Conservation (phyloP, 495 filamentous ascomycete genomes). For the Xylaria nigripes region DNA sequence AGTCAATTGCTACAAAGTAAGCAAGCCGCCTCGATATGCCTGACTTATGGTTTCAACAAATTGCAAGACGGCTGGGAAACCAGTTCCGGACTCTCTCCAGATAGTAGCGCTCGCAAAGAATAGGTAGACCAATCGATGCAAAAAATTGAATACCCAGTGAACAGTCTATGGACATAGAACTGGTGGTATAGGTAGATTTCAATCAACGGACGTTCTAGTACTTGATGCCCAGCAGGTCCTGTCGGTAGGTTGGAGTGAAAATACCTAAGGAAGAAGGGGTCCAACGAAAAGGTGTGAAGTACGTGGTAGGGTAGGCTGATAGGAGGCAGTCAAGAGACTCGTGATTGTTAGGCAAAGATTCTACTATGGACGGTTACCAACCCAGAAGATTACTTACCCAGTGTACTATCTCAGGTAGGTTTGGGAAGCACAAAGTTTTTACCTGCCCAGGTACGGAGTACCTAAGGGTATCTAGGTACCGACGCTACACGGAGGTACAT, state of each 20-base stretch:
- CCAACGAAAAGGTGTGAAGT: no score
- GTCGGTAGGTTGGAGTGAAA: no score
- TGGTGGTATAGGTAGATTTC: background rate
- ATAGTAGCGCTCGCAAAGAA: background rate
- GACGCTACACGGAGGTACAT: no score
- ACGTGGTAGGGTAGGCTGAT: background rate
- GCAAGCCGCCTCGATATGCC: background rate
- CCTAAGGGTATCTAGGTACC: no score
- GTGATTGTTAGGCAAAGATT: no score
- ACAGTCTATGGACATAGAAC: background rate
- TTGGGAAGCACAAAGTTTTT: conserved; percentile 2
- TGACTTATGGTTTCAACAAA: background rate
- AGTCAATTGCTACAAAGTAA: background rate
- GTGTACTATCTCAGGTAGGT: no score
- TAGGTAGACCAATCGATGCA: background rate
- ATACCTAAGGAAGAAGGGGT: no score
- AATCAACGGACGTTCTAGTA: background rate
- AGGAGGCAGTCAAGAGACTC: conserved; percentile 11
- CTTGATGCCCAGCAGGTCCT: background rate
- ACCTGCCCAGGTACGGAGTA: no score
- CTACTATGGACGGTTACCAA: no score
- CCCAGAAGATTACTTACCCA: no score
- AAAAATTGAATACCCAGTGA: background rate
- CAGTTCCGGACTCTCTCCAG: background rate
- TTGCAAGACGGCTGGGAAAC: background rate